Conservation (phyloP, 148 eudicot species). For the Vaccinium myrtillus region DNA sequence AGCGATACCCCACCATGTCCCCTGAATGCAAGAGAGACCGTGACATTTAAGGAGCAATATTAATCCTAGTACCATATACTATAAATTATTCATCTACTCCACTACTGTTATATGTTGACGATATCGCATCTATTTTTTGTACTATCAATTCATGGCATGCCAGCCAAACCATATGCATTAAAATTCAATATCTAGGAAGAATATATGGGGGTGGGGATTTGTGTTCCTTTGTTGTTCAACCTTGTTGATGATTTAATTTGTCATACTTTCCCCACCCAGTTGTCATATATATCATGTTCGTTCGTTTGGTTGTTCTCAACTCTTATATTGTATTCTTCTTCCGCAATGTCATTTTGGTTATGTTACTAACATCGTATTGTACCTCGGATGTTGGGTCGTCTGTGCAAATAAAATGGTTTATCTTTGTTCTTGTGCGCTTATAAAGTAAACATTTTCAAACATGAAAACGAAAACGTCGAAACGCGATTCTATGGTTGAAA, state of each 20-base stretch:
- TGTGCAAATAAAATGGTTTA: too few relatives aligned
- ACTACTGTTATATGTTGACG: background rate
- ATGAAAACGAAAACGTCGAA: background rate
- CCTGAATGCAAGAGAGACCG: constrained; percentile 31
- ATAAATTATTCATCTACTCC: background rate
- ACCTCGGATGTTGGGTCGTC: too few relatives aligned
- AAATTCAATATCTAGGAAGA: background rate
- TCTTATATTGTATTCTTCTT: background rate
- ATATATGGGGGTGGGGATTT: background rate
- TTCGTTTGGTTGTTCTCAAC: background rate
- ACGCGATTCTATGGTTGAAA: background rate
- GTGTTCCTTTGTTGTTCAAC: background rate
- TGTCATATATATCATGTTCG: background rate
- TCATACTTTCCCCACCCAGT: background rate
- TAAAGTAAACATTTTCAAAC: background rate
- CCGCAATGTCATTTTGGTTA: background rate
- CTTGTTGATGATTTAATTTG: background rate
- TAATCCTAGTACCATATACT: background rate
- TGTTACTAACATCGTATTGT: background rate
- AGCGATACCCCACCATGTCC: constrained; percentile 17
- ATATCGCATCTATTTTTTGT: background rate
- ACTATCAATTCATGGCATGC: background rate
- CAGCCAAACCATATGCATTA: background rate
- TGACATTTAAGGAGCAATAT: constrained; percentile 3
- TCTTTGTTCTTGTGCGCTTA: background rate